A percentile compares a stretch with the other conserved stretches of the same genome.
Conservation (phyloP, 208 protist species). For the Angomonas ambiguus region DNA sequence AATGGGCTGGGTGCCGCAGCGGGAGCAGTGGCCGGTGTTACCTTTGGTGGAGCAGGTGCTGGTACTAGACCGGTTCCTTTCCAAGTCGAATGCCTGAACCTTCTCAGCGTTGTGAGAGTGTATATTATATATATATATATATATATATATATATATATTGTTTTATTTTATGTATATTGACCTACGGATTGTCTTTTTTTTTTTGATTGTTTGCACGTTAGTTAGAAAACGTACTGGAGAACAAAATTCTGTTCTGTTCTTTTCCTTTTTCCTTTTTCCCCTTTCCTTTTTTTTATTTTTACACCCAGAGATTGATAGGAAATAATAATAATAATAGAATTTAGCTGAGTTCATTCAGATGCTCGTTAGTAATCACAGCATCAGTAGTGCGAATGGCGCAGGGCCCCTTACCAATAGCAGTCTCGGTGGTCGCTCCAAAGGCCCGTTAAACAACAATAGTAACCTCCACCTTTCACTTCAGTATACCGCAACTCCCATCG, state of each 20-base stretch:
- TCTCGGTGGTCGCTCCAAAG: not conserved
- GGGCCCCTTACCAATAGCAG: not conserved
- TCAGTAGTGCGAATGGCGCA: not conserved
- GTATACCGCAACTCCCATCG: constrained; percentile 17
- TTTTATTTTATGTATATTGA: constrained; percentile 13
- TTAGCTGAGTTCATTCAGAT: too few species aligned
- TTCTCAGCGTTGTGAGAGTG: too few species aligned
- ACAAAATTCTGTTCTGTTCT: constrained; percentile 2
- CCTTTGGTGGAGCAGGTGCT: constrained; percentile 72
- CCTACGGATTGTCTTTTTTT: constrained; percentile 14
- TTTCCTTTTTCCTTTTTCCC: not conserved
- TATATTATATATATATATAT: constrained; percentile 2
- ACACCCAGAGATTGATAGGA: too few species aligned
- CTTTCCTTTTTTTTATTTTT: constrained; percentile 13
- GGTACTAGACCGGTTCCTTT: constrained; percentile 60
- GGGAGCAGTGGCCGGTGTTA: constrained; percentile 54
- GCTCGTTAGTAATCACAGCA: not conserved
- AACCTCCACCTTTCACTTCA: not conserved
- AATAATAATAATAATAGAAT: not conserved
- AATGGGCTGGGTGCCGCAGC: constrained; percentile 56
- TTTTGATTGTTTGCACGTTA: not conserved
- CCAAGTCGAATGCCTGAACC: not conserved
- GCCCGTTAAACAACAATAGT: not conserved
- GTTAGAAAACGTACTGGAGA: not conserved
- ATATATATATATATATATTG: constrained; percentile 7